Conservation (phyloP, 1,284 basidiomycete genomes). For the Ceratobasidium sp. region DNA sequence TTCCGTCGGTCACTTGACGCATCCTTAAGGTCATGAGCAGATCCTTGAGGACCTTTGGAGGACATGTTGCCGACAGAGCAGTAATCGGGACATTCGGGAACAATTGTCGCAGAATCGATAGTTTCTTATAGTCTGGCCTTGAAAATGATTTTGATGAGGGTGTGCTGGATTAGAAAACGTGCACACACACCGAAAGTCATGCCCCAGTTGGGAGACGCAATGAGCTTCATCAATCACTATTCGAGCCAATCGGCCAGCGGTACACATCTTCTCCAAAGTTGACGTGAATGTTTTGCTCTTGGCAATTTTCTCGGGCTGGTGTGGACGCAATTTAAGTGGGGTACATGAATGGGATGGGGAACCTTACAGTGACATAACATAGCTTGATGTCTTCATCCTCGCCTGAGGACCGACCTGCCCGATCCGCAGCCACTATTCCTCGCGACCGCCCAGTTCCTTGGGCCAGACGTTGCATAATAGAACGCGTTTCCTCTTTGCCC, state of each 20-base stretch:
- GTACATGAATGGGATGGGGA: conserved; percentile 12
- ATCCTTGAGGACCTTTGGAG: conserved; percentile 79
- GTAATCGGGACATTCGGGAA: conserved; percentile 84
- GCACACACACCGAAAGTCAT: conserved; percentile 70
- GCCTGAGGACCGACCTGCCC: conserved; percentile 50
- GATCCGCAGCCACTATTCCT: conserved; percentile 41
- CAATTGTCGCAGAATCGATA: conserved; percentile 71
- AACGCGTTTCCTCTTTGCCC: conserved; percentile 61
- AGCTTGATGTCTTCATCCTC: conserved; percentile 66
- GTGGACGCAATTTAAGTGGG: neutral
- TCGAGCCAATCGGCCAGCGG: conserved; percentile 69
- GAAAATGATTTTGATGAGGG: neutral
- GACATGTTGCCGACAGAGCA: conserved; percentile 87
- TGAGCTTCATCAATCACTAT: conserved; percentile 90
- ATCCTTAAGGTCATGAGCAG: conserved; percentile 78
- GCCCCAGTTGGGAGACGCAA: conserved; percentile 81
- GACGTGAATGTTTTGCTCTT: conserved; percentile 75
- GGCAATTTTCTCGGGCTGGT: conserved; percentile 82
- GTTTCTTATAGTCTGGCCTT: conserved; percentile 84
- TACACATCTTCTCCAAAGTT: conserved; percentile 71
- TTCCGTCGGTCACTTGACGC: conserved; percentile 66
- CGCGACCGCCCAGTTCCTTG: conserved; percentile 5
- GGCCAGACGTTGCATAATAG: conserved; percentile 57
- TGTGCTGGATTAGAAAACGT: conserved; percentile 5
- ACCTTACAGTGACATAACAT: conserved; percentile 81